Evolutionary conservation across 2,329 filamentous ascomycete genomes (phyloP).

Genomic region (Fusarium sp.): DNA sequence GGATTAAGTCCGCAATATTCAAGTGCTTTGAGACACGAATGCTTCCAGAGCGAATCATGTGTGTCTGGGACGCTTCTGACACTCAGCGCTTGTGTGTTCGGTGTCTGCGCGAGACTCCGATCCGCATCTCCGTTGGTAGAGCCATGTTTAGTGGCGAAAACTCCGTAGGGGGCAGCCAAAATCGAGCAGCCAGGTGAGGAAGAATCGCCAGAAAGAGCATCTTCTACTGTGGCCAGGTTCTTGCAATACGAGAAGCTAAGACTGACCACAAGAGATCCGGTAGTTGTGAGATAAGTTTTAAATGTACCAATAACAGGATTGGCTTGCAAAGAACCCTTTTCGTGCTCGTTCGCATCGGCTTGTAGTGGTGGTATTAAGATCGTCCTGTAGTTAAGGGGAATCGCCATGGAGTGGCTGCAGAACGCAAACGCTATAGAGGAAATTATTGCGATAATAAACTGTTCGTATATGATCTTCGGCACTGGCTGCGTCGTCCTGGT

Average conservation of each 20-base stretch:
- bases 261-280: constrained; percentile 63
- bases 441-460: constrained; percentile 64
- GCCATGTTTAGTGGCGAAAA: constrained; percentile 48
- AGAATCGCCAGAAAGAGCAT: constrained; percentile 54
- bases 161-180: constrained; percentile 66
- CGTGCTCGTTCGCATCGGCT: constrained; percentile 25
- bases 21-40: constrained; percentile 62
- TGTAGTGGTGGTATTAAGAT: constrained; percentile 56
- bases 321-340: constrained; percentile 29
- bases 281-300: constrained; percentile 66
- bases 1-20: constrained; percentile 62
- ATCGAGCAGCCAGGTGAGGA: constrained; percentile 58
- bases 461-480: constrained; percentile 62
- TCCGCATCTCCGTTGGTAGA: constrained; percentile 40
- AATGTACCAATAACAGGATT: constrained; percentile 60
- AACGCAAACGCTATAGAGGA: constrained; percentile 63
- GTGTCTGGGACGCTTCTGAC: constrained; percentile 55
- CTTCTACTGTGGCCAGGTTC: constrained; percentile 60
- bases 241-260: constrained; percentile 60
- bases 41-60: constrained; percentile 60
- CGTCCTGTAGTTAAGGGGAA: constrained; percentile 65
- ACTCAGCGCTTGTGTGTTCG: constrained; percentile 62
- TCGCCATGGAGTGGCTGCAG: constrained; percentile 59
- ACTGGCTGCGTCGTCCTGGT: constrained; percentile 38
- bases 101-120: constrained; percentile 58